These are phyloP conservation scores for Sugiyamaella xylanicola DNA, from an alignment of 1,139 yeast genomes.

Conservation along the genomic window DNA sequence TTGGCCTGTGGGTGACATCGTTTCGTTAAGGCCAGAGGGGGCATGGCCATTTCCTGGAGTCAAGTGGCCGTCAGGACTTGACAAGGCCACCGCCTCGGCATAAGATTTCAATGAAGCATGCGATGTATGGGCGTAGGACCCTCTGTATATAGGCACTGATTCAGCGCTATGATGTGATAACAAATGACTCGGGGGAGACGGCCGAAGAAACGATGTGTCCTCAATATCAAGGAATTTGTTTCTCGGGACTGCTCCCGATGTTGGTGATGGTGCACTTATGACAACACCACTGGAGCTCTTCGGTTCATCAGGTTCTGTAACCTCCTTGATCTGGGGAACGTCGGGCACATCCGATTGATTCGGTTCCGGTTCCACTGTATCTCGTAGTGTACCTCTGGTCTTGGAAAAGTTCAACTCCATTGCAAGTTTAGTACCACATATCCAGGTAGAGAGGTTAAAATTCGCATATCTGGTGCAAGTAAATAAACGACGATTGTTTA, in stretches of 20 bases:
- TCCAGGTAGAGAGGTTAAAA: too few species aligned
- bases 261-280: too few species aligned
- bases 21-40: not conserved
- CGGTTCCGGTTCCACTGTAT: too few species aligned
- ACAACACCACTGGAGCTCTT: too few species aligned
- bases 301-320: too few species aligned
- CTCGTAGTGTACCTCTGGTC: too few species aligned
- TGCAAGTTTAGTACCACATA: too few species aligned
- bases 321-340: too few species aligned
- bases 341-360: too few species aligned
- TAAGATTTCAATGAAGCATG: slow-evolving; percentile 18
- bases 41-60: not conserved
- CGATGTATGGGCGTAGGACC: slow-evolving; percentile 28
- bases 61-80: not conserved
- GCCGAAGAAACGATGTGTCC: not conserved
- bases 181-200: not conserved
- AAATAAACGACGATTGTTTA: too few species aligned
- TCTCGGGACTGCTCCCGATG: not conserved
- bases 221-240: slow-evolving; percentile 15
- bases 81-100: slow-evolving; percentile 5
- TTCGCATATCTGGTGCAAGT: too few species aligned
- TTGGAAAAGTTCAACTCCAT: too few species aligned
- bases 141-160: slow-evolving; percentile 28
- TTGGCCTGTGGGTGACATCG: not conserved
- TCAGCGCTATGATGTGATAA: slow-evolving; percentile 17